phyloP scores from a whole-genome alignment of 2,329 filamentous ascomycete species.

The Biscogniauxia sp. region DNA sequence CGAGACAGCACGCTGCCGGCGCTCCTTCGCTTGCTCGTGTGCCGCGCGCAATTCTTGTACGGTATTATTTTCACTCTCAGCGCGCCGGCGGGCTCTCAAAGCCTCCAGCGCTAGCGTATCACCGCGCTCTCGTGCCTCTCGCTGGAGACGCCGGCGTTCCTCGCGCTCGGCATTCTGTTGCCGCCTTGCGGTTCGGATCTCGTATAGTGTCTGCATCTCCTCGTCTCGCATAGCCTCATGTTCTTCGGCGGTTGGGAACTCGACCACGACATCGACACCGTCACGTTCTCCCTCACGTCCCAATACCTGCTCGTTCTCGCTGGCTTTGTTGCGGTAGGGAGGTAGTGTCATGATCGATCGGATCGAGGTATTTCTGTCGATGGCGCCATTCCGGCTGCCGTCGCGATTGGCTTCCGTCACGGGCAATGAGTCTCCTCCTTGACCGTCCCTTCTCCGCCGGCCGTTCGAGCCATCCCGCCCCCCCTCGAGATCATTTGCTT shows the following conservation, averaged over 20 bases:
- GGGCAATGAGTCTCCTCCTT: slow-evolving; percentile 9
- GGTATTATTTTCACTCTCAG: slow-evolving; percentile 45
- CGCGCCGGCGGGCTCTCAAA: slow-evolving; percentile 57
- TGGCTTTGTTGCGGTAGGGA: slow-evolving; percentile 71
- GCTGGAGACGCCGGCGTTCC: slow-evolving; percentile 64
- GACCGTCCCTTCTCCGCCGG: slow-evolving; percentile 6
- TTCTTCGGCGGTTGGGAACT: slow-evolving; percentile 77
- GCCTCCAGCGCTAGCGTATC: slow-evolving; percentile 68
- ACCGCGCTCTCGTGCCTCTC: slow-evolving; percentile 69
- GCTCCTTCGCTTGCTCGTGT: slow-evolving; percentile 55
- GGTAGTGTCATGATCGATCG: slow-evolving; percentile 94
- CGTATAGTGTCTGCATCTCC: slow-evolving; percentile 91
- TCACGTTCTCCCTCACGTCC: slow-evolving; percentile 87
- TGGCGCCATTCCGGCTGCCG: slow-evolving; percentile 31
- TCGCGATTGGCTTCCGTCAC: slow-evolving; percentile 27
- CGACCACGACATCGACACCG: slow-evolving; percentile 87
- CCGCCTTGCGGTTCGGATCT: slow-evolving; percentile 77
- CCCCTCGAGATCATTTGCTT: slow-evolving; percentile 17
- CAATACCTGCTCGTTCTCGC: slow-evolving; percentile 76
- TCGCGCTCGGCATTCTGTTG: slow-evolving; percentile 75
- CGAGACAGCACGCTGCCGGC: slow-evolving; percentile 66
- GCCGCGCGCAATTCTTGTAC: slow-evolving; percentile 59
- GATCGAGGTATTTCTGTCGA: slow-evolving; percentile 82
- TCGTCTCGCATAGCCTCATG: slow-evolving; percentile 77
- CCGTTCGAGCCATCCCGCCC: slow-evolving; percentile 12